Base-by-base conservation (phyloP, 345 rosid genomes). In the Excoecaria agallocha region DNA sequence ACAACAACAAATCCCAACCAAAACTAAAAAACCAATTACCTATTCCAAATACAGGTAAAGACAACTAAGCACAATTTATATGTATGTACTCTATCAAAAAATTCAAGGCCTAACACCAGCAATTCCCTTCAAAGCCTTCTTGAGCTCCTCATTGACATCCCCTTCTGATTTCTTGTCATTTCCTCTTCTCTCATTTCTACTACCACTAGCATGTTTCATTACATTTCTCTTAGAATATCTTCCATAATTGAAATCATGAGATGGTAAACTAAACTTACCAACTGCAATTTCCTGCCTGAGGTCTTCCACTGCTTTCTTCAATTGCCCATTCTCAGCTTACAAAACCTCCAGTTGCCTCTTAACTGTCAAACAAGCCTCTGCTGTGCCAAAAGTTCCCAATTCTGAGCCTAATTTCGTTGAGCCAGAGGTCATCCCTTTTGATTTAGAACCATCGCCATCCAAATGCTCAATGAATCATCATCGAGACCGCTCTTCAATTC, bases 271-370 rank as follows among this genome's bases (percentile, higher is more conserved):
- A 12, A 73, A 39, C 20, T 83, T 83, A 3, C 68, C 82, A 22
- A 49, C 76, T 0, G 75, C 46, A 4, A 94, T 56, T 41, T 88
- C 95, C 35, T 64, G 83, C 77, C 93, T n/a, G n/a, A n/a, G n/a
- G n/a, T n/a, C n/a, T n/a, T n/a, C n/a, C n/a, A n/a, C n/a, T n/a
- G n/a, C n/a, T 73, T 76, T 86, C 84, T 80, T 91, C 74, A 95
- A 60, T 60, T 73, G 60, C 58, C 80, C 80, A 70, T 95, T 95
- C 84, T 91, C 97, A 6, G 85, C 56, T 52, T 90, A 90, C 84
- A 95, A 69, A 37, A 81, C 73, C 72, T 92, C 98, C 78, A 93
- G 13, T 61, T 91, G 92, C 4, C 84, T 81, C 82, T 86, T 93
- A 57, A 94, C 78, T 0, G 69, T 69, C 62, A 77, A 80, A 65